Evolutionary conservation across 2,329 filamentous ascomycete species (phyloP), one percentile per base, ranked within the genome.

Genomic region (Trichoderma arundinaceum): DNA sequence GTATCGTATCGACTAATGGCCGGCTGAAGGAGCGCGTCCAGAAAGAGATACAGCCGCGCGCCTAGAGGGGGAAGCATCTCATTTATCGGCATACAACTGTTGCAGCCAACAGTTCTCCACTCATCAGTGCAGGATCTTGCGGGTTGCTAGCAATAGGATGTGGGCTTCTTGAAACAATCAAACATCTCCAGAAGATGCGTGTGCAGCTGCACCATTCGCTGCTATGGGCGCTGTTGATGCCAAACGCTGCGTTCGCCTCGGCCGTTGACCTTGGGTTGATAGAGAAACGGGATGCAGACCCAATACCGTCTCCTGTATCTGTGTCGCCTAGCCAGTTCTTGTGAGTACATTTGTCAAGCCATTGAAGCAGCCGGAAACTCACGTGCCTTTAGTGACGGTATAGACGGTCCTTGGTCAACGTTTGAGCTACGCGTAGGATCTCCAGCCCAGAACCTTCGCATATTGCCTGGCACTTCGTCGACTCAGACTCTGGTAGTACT

Each of bases 401-500:
- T 62, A n/a, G 66, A 67, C 38, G 66, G 66, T 2, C 66, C 48
- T 28, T 67, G 66, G 66, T 67, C 66, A 15, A 66, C 56, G 7
- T 67, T 67, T 66, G 66, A 65, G 49, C 49, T 67, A 10, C 66
- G 66, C 5, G 66, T 67, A 6, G 66, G 66, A 4, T 66, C 54
- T 38, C 66, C 66, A 2, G 62, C 66, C 3, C 66, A 67, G 4
- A 67, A 67, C 9, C 6, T 67, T 41, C 63, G 66, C 28, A 38
- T 67, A 13, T 17, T 67, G n/a, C 63, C 66, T 3, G 66, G 66
- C 6, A 67, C 66, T 28, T 67, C 66, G 17, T 67, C 66, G 5
- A 66, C 66, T 13, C 56, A 61, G 32, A 67, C 66, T 2, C 41
- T 66, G 4, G 66, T 67, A 10, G 63, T 67, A 7, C 33, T 66